Base-by-base conservation (phyloP, 805 yeast genomes). In the Saccharomycopsis synnaedendra region DNA sequence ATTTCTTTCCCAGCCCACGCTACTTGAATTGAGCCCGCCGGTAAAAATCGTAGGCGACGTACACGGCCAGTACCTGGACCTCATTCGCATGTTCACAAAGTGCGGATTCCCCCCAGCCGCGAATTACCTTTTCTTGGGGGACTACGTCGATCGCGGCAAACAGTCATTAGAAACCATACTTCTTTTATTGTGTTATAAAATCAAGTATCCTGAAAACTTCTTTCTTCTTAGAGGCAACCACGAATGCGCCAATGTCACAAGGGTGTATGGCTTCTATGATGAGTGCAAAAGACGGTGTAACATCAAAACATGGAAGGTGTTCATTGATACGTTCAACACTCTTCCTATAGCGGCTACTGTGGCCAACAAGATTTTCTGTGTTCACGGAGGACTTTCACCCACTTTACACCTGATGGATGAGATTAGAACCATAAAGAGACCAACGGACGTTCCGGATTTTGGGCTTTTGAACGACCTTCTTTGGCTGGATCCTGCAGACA, bases 11-110 rank as follows among this genome's bases (percentile, higher is more conserved):
- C 97, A 93, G 63, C 98, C 98, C 4, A 75, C 96, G 4, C 66
- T 90, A 45, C 69, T 90, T 50, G 97, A 93, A 63, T 70, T 90
- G 52, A 77, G 85, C 3, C 53, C 93, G 0, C 89, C 93, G 0
- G 90, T 84, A 3, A 85, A 85, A 60, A 76, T 85, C 50, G 90
- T 84, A 5, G 93, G 93, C 40, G 98, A 93, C 62, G 95, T 93
- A 32, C 98, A 93, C 64, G 98, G 98, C 32, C 98, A 93, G 65
- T 93, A 82, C 62, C 84, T 85, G 45, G 98, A 93, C 65, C 70
- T 93, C 53, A 78, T 93, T 55, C 76, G 98, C 55, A 74, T 93
- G 51, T 87, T 93, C 65, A 87, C 95, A 48, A 83, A 88, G 68
- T 89, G 97, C 68, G 98, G 98, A 28, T 86, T 90, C 65, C 98